Conservation (phyloP, 768 basidiomycete genomes). For the Agrocybe pediades region DNA sequence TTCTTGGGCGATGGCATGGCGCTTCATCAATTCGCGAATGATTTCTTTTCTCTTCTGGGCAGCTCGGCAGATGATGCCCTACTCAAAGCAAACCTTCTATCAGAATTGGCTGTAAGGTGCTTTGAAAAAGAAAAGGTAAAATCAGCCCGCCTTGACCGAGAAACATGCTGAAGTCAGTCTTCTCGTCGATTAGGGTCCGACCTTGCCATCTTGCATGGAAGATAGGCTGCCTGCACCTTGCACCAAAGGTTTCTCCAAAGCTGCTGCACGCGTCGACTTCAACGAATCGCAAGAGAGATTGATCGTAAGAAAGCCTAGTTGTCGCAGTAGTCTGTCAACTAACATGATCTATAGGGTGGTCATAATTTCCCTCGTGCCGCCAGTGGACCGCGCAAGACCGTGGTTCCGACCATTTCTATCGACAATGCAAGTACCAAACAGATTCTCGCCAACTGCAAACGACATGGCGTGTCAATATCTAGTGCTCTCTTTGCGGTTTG, state of each 20-base stretch:
- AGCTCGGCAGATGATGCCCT: conserved; percentile 26
- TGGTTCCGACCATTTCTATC: conserved; percentile 71
- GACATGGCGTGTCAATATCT: conserved; percentile 71
- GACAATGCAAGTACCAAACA: conserved; percentile 54
- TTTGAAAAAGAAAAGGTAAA: background rate
- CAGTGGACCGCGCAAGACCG: conserved; percentile 51
- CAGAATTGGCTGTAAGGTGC: conserved; percentile 33
- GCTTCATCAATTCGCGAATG: conserved; percentile 78
- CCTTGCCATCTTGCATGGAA: conserved; percentile 24
- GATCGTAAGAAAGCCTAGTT: conserved; percentile 40
- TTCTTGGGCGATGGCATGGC: conserved; percentile 90
- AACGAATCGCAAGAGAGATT: conserved; percentile 51
- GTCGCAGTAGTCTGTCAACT: background rate
- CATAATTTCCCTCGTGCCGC: conserved; percentile 65
- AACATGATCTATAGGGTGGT: conserved; percentile 52
- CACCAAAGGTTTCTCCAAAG: conserved; percentile 38
- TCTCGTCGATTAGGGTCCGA: conserved; percentile 6
- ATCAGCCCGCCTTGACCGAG: background rate
- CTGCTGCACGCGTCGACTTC: conserved; percentile 59
- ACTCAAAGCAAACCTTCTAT: conserved; percentile 28
- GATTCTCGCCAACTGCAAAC: conserved; percentile 73
- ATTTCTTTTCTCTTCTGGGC: conserved; percentile 70
- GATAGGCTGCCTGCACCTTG: conserved; percentile 35
- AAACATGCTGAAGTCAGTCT: background rate
- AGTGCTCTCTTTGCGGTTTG: conserved; percentile 75